A percentile compares a stretch with the other conserved stretches of the same genome.
Conservation (phyloP, 2,329 filamentous ascomycete genomes). For the Drechslerella coelobrocha region DNA sequence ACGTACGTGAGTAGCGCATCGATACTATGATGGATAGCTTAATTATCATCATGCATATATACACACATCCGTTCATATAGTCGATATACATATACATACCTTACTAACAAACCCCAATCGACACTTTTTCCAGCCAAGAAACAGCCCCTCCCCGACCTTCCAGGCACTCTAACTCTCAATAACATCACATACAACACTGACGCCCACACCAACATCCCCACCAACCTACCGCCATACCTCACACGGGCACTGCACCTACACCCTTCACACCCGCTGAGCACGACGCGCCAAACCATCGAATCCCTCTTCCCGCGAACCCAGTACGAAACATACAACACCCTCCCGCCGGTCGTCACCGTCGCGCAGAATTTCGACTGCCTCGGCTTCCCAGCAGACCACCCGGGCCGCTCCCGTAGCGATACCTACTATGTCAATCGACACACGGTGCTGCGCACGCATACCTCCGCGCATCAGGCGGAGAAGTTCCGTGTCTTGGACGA, state of each 20-base stretch:
- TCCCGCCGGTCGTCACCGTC: conserved; percentile 83
- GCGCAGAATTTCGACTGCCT: conserved; percentile 96
- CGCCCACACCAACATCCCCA: conserved; percentile 82
- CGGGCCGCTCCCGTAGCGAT: conserved; percentile 83
- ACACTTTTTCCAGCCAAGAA: conserved; percentile 38
- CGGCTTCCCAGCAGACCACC: conserved; percentile 85
- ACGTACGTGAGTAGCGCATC: conserved; percentile 55
- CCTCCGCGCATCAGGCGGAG: conserved; percentile 88
- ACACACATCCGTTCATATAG: conserved; percentile 55
- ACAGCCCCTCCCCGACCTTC: conserved; percentile 54
- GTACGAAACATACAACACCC: conserved; percentile 77
- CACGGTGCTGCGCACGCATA: conserved; percentile 89
- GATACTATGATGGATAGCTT: no score
- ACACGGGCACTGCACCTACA: conserved; percentile 85
- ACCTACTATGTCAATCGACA: conserved; percentile 92
- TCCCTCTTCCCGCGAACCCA: conserved; percentile 77
- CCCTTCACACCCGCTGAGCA: conserved; percentile 84
- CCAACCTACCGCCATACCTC: conserved; percentile 75
- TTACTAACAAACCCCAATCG: no score
- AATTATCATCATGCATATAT: no score
- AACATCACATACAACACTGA: conserved; percentile 72
- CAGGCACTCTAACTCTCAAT: conserved; percentile 65
- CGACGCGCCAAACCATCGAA: conserved; percentile 91
- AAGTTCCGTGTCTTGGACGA: conserved; percentile 75
- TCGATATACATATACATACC: conserved; percentile 49